Conservation (phyloP, 495 filamentous ascomycete genomes). For the Podospora pseudoanserina region DNA sequence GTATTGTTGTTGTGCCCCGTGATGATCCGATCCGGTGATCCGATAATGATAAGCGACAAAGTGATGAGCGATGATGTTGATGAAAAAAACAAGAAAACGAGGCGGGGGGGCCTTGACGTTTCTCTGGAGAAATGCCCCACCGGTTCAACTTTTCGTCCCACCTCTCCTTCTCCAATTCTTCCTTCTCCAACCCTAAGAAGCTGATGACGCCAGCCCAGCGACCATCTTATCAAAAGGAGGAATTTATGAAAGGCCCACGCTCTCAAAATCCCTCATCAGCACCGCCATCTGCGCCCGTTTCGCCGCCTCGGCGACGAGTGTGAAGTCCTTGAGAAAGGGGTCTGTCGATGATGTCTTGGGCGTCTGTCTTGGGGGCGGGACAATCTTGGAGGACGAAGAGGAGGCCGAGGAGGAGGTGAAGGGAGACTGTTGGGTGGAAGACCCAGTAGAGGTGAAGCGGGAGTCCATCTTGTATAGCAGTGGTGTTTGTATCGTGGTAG, state of each 20-base stretch:
- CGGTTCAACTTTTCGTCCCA: not conserved
- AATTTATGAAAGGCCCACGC: constrained; percentile 51
- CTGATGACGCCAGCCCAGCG: not conserved
- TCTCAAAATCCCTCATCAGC: constrained; percentile 78
- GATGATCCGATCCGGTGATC: not conserved
- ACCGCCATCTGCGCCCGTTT: constrained; percentile 88
- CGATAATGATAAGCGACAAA: not conserved
- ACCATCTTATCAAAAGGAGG: not conserved
- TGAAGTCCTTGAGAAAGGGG: constrained; percentile 72
- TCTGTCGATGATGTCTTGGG: constrained; percentile 48
- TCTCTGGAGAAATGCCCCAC: not conserved
- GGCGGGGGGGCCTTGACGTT: too few relatives aligned
- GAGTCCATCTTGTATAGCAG: constrained; percentile 34
- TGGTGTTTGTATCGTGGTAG: not conserved
- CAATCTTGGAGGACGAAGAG: constrained; percentile 21
- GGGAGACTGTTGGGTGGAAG: constrained; percentile 25
- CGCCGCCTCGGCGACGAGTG: constrained; percentile 87
- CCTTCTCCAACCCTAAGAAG: not conserved
- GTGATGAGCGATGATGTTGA: not conserved
- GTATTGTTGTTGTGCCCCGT: not conserved
- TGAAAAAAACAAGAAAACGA: not conserved
- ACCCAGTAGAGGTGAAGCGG: constrained; percentile 31
- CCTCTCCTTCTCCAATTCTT: not conserved
- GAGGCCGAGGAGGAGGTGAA: constrained; percentile 13
- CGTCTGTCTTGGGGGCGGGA: constrained; percentile 35